Evolutionary conservation across 2,329 filamentous ascomycete genomes (phyloP), one percentile per base, ranked within the genome.

Genomic region (Cladophialophora carrionii): DNA sequence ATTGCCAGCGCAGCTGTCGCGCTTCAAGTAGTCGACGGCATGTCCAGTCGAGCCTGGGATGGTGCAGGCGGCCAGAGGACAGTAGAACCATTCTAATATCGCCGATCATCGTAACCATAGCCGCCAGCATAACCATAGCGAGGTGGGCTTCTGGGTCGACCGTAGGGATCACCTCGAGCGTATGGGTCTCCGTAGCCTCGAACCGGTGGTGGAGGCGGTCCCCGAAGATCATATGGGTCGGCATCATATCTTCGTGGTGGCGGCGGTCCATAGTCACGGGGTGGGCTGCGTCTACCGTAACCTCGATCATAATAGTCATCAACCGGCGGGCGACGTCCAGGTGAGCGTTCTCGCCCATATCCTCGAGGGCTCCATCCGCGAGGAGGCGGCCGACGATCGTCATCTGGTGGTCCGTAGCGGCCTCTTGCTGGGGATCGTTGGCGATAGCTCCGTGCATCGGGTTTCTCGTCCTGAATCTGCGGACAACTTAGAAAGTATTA

Each of bases 291-390:
- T 74, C 93, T 92, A 57, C 89, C 86, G 72, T 90, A 87, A 71
- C 83, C 83, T 74, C 90, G 87, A 69, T 94, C 91, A 54, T 91
- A 89, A 78, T 97, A 96, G 79, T 96, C 96, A 66, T 94, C 90
- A 71, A 91, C 89, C 22, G 85, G 89, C 63, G 90, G 90, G n/a
- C 71, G 68, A 48, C 68, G 66, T 48, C 69, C 69, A 54, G 85
- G 83, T 74, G 91, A 94, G 73, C 93, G 88, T 74, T 96, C 92
- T 76, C 94, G 92, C 12, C 48, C 48, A 78, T 96, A 96, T 70
- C 90, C 86, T 71, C 90, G 87, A 68, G 92, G 93, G 77, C 90
- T 96, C 77, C 96, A 96, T 66, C 89, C 91, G 72, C 91, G 87
- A 65, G 89, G 85, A 66, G 91, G 90, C 52, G 89, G 89, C 73